Evolutionary conservation across 345 rosid genomes (phyloP).

Genomic region (Boechera divaricarpa): DNA sequence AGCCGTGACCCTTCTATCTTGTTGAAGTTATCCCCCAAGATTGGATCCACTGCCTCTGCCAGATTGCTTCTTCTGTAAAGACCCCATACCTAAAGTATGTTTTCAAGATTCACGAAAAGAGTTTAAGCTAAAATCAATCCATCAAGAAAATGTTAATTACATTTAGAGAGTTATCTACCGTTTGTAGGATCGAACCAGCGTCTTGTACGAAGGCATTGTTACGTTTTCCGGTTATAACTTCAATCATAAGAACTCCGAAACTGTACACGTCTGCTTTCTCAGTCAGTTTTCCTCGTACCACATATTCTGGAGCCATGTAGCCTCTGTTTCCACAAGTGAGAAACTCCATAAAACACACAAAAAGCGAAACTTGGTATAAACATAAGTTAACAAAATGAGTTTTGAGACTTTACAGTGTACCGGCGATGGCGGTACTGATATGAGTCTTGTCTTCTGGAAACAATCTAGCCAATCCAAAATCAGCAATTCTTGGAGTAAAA

Average conservation of each 20-base stretch:
- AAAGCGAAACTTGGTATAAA: neutral
- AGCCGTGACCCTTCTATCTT: slow-evolving; percentile 55
- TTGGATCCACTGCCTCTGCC: slow-evolving; percentile 68
- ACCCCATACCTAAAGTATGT: slow-evolving; percentile 60
- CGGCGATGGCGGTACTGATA: slow-evolving; percentile 78
- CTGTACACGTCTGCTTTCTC: slow-evolving; percentile 92
- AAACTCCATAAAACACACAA: neutral
- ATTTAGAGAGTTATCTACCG: slow-evolving; percentile 47
- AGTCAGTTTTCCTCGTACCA: slow-evolving; percentile 71
- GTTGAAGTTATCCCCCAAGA: slow-evolving; percentile 51
- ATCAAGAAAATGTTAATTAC: neutral
- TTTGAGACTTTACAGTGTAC: slow-evolving; percentile 69
- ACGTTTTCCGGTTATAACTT: slow-evolving; percentile 67
- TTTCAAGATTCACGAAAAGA: slow-evolving; percentile 34
- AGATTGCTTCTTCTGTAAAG: slow-evolving; percentile 51
- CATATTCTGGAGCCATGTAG: slow-evolving; percentile 93
- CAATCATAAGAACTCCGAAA: slow-evolving; percentile 79
- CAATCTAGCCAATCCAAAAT: slow-evolving; percentile 87
- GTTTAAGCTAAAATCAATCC: slow-evolving; percentile 8
- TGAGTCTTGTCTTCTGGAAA: slow-evolving; percentile 75
- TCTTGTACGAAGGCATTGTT: slow-evolving; percentile 52
- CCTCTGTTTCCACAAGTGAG: slow-evolving; percentile 56
- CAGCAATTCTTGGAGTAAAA: slow-evolving; percentile 78
- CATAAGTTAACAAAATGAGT: neutral
- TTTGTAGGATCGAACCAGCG: slow-evolving; percentile 60